phyloP scores from a whole-genome alignment of 345 rosid species.

The Geranium rotundifolium region DNA sequence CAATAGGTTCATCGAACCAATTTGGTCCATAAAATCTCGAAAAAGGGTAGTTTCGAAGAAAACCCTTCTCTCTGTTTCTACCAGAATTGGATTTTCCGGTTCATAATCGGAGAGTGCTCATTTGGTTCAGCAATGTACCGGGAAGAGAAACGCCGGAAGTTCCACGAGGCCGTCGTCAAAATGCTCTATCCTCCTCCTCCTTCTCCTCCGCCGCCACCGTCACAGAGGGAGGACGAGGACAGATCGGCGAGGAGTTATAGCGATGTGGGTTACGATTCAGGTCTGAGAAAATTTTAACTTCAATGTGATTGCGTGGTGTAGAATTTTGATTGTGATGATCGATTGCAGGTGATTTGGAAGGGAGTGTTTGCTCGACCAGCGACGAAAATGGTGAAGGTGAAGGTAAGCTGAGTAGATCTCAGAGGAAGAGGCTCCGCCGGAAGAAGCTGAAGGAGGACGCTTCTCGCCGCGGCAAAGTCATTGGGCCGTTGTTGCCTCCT shows the following conservation, averaged over 20 bases:
- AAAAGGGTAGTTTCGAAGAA: too few species aligned
- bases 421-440: conserved; percentile 66
- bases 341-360: conserved; percentile 32
- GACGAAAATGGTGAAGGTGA: conserved; percentile 12
- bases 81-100: too few species aligned
- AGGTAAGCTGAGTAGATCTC: conserved; percentile 46
- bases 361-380: conserved; percentile 13
- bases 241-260: conserved; percentile 5
- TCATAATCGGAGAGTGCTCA: too few species aligned
- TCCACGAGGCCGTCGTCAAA: conserved; percentile 54
- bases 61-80: too few species aligned
- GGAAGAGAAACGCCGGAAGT: conserved; percentile 46
- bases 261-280: conserved; percentile 29
- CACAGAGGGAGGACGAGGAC: conserved; percentile 13
- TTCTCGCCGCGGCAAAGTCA: conserved; percentile 31
- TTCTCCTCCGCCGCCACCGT: conserved; percentile 18
- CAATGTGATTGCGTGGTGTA: background rate
- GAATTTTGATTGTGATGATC: background rate
- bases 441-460: conserved; percentile 56
- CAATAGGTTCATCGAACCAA: too few species aligned
- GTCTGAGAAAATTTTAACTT: conserved; percentile 2
- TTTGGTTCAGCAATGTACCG: conserved; percentile 22
- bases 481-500: conserved; percentile 54
- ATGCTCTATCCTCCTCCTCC: conserved; percentile 57
- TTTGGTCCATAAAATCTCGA: too few species aligned